Percentiles rank a stretch among this genome's conserved stretches.
Conservation (phyloP, 768 basidiomycete genomes). For the Boletus rubropictus region DNA sequence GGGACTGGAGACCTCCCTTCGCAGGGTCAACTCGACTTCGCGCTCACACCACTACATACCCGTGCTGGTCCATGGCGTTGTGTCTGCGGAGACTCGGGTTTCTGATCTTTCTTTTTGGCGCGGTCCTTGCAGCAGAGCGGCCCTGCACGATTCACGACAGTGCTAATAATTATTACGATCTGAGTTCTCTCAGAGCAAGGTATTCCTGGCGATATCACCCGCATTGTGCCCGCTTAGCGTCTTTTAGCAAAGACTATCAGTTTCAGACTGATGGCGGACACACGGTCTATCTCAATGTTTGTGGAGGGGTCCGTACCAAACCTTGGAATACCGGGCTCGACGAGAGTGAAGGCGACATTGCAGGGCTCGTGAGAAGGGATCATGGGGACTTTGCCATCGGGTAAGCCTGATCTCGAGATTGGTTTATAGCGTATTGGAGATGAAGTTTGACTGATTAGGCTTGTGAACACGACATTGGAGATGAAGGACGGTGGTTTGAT, state of each 20-base stretch:
- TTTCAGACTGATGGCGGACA: conserved; percentile 44
- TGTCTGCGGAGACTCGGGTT: background rate
- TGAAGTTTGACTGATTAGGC: conserved; percentile 7
- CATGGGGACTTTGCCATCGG: conserved; percentile 72
- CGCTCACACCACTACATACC: conserved; percentile 5
- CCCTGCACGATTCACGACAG: conserved; percentile 53
- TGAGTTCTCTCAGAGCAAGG: conserved; percentile 57
- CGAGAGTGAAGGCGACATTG: conserved; percentile 45
- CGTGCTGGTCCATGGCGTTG: background rate
- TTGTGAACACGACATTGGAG: conserved; percentile 56
- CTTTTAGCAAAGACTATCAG: conserved; percentile 57
- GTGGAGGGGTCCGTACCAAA: conserved; percentile 51
- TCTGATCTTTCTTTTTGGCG: conserved; percentile 1
- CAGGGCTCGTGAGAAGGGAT: conserved; percentile 52
- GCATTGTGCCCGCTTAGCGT: conserved; percentile 5
- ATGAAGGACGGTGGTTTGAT: conserved; percentile 49
- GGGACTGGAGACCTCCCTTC: conserved; percentile 13
- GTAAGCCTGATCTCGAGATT: conserved; percentile 31
- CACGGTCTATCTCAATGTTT: conserved; percentile 57
- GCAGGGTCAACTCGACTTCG: conserved; percentile 19
- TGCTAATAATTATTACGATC: conserved; percentile 56
- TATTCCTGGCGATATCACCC: conserved; percentile 21
- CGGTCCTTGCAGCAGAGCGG: conserved; percentile 37
- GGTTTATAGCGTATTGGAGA: no score
- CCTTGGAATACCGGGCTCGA: conserved; percentile 53